phyloP scores from a whole-genome alignment of 352 stramenopile genomes.

The Thraustochytrium striatum region DNA sequence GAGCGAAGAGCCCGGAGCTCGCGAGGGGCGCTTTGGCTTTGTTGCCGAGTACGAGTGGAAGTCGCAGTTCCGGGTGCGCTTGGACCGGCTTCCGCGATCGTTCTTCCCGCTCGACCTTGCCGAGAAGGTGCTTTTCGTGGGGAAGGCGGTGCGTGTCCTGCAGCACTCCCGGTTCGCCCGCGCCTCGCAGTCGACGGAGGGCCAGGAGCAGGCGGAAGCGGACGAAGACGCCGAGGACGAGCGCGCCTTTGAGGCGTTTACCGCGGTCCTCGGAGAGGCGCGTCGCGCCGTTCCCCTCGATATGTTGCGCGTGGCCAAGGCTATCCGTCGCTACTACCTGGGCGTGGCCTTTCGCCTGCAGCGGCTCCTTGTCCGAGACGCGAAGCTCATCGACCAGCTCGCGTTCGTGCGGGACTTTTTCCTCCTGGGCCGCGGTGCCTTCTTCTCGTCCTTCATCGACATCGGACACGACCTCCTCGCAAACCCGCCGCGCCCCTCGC shows the following conservation, averaged over 20 bases:
- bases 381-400: conserved; percentile 1
- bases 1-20: neutral
- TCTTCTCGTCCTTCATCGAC: conserved; percentile 32
- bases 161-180: neutral
- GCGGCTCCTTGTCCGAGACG: neutral
- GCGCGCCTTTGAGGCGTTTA: neutral
- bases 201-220: neutral
- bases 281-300: neutral
- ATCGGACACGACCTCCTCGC: conserved; percentile 13
- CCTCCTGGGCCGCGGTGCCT: conserved; percentile 20
- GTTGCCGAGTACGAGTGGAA: conserved; percentile 42
- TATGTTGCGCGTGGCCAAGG: conserved; percentile 16
- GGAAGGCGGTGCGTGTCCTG: conserved; percentile 25
- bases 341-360: conserved; percentile 9
- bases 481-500: neutral
- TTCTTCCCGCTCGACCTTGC: conserved; percentile 20
- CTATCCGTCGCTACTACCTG: conserved; percentile 19
- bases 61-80: conserved; percentile 18
- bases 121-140: conserved; percentile 27
- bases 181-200: neutral
- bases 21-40: neutral
- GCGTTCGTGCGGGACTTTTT: conserved; percentile 37
- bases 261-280: neutral
- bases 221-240: neutral
- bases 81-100: neutral